Conservation (phyloP, 1,139 yeast species). For the Nadsonia commutata region DNA sequence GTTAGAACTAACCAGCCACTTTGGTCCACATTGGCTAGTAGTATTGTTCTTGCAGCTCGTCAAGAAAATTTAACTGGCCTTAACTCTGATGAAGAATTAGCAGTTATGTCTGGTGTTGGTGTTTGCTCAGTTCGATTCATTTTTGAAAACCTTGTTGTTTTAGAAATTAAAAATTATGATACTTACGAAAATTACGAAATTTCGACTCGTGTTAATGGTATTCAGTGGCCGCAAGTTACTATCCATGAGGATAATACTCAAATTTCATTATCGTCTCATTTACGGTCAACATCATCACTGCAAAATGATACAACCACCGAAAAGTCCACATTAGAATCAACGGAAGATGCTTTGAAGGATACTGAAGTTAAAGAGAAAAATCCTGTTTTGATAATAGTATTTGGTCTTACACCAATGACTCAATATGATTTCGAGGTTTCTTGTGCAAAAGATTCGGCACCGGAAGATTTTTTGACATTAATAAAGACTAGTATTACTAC, state of each 20-base stretch:
- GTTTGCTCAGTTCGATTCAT: slow-evolving; percentile 18
- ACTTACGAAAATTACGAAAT: slow-evolving; percentile 12
- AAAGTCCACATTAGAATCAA: neutral
- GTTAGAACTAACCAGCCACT: slow-evolving; percentile 21
- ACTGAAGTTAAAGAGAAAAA: neutral
- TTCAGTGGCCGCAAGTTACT: slow-evolving; percentile 24
- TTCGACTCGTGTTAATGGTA: slow-evolving; percentile 21
- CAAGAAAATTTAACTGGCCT: slow-evolving; percentile 13
- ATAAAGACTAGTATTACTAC: slow-evolving; percentile 13
- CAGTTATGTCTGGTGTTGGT: slow-evolving; percentile 6
- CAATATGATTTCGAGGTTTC: slow-evolving; percentile 21
- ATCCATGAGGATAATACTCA: slow-evolving; percentile 10
- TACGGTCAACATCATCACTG: neutral
- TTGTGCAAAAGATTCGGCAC: slow-evolving; percentile 9
- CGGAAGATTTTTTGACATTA: slow-evolving; percentile 7
- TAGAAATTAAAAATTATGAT: slow-evolving; percentile 14
- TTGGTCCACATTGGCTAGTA: slow-evolving; percentile 25
- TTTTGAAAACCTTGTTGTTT: slow-evolving; percentile 20
- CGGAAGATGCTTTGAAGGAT: slow-evolving; percentile 2
- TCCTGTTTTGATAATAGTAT: slow-evolving; percentile 17
- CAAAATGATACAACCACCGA: slow-evolving; percentile 6
- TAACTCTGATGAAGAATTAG: slow-evolving; percentile 1
- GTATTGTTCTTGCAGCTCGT: slow-evolving; percentile 23
- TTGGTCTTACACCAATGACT: slow-evolving; percentile 22
- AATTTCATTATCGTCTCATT: neutral